A percentile compares a stretch with the other conserved stretches of the same genome.
phyloP scores from a whole-genome alignment of 768 basidiomycete genomes.

The Russula lepida region DNA sequence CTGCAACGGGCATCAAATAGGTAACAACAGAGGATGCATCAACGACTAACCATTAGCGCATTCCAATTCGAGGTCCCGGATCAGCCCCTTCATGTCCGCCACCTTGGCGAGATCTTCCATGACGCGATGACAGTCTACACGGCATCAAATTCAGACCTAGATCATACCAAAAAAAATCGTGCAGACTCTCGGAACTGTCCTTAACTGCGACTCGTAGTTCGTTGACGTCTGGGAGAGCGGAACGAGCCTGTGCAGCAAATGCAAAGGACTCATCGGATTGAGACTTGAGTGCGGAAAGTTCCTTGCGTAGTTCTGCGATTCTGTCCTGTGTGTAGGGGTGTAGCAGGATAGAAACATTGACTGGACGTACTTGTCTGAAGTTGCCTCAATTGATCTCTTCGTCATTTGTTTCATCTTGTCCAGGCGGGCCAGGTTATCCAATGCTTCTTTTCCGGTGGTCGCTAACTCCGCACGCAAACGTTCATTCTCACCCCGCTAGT shows the following conservation, averaged over 20 bases:
- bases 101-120: conserved; percentile 9
- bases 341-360: background rate
- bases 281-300: conserved; percentile 14
- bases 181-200: conserved; percentile 12
- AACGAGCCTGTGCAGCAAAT: conserved; percentile 17
- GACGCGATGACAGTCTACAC: conserved; percentile 10
- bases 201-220: conserved; percentile 11
- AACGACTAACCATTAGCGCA: conserved; percentile 8
- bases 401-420: conserved; percentile 11
- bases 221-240: conserved; percentile 11
- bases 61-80: conserved; percentile 15
- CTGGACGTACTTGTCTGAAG: conserved; percentile 9
- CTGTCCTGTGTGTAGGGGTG: conserved; percentile 4
- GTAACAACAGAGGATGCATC: background rate
- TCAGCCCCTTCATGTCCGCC: conserved; percentile 11
- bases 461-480: conserved; percentile 12
- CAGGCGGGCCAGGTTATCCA: conserved; percentile 4
- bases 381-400: conserved; percentile 5
- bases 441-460: background rate
- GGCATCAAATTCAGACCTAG: background rate
- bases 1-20: background rate
- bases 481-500: conserved; percentile 15
- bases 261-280: conserved; percentile 18
- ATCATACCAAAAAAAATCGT: background rate
- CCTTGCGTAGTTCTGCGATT: conserved; percentile 11